Base-by-base conservation (phyloP, 2,329 filamentous ascomycete genomes). In the Fusarium sp. region DNA sequence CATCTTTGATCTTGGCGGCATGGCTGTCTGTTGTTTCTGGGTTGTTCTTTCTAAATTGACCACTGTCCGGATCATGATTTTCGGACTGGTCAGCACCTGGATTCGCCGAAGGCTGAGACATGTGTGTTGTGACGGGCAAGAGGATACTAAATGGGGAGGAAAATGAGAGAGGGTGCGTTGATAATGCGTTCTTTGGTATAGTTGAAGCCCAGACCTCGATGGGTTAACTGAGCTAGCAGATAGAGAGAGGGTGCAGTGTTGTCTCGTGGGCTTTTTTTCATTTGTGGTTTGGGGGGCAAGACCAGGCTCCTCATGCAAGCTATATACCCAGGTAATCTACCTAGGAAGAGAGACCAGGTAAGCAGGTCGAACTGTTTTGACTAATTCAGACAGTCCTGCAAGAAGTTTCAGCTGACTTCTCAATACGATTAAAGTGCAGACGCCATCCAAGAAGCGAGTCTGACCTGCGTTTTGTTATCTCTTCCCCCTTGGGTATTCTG, bases 1-100 rank as follows among this genome's bases (percentile, higher is more conserved):
- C 42, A 9, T 9, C 13, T 25, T 25, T 25, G 6, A 4, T 45
- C 13, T 25, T 45, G 2, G 13, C 2, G 2, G 13, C 20, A 1
- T 2, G 20, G 13, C 7, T 9, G 13, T 16, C 42, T 5, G 3
- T 25, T 25, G 14, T 25, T 10, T 25, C 20, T 16, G 20, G 20
- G 4, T 5, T 16, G 4, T 9, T 25, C 6, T 16, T 16, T 16
- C 4, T 47, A 4, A 2, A 0, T 9, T 14, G 7, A 25, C 7
- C 20, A 7, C 1, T 8, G 11, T 22, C 11, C 0, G 20, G 20
- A 16, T 25, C 2, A 47, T 25, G 13, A 7, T 2, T 10, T 25
- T 25, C 42, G 14, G 42, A 47, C 7, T 25, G 42, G 4, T 14
- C 7, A 10, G 13, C 13, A 47, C 4, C 4, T 25, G 42, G 3